Evolutionary conservation across 306 rosid species (phyloP).

Genomic region (Senna tora): DNA sequence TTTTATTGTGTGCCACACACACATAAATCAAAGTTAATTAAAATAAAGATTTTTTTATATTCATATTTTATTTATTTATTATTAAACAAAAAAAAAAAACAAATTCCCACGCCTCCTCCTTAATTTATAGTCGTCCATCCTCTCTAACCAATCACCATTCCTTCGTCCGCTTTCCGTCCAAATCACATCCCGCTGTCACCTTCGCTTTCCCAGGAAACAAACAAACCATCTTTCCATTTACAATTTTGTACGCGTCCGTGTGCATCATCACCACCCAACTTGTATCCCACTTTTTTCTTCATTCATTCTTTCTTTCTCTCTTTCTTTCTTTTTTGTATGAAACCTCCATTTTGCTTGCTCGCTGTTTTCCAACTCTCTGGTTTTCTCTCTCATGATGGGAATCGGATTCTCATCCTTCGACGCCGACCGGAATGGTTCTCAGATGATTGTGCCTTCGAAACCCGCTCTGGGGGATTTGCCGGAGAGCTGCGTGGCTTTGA

Average conservation of each 20-base stretch:
- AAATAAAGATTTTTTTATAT: background rate
- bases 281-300: constrained; percentile 28
- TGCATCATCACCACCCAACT: background rate
- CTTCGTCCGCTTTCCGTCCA: constrained; percentile 37
- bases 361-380: constrained; percentile 4
- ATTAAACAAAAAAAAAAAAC: background rate
- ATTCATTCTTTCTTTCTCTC: background rate
- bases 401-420: constrained; percentile 36
- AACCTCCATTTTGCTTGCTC: background rate
- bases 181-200: constrained; percentile 51
- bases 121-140: background rate
- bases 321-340: background rate
- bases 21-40: background rate
- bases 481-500: constrained; percentile 72
- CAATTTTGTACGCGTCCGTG: background rate
- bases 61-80: background rate
- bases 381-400: constrained; percentile 45
- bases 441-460: constrained; percentile 27
- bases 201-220: constrained; percentile 47
- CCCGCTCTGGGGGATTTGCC: constrained; percentile 76
- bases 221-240: constrained; percentile 21
- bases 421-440: constrained; percentile 33
- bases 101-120: too few relatives aligned
- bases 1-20: background rate
- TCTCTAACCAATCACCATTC: too few relatives aligned